Percentiles rank a stretch among this genome's conserved stretches.
Conservation (phyloP, 2,329 filamentous ascomycete species). For the Graphilbum ipis-grandicollis region DNA sequence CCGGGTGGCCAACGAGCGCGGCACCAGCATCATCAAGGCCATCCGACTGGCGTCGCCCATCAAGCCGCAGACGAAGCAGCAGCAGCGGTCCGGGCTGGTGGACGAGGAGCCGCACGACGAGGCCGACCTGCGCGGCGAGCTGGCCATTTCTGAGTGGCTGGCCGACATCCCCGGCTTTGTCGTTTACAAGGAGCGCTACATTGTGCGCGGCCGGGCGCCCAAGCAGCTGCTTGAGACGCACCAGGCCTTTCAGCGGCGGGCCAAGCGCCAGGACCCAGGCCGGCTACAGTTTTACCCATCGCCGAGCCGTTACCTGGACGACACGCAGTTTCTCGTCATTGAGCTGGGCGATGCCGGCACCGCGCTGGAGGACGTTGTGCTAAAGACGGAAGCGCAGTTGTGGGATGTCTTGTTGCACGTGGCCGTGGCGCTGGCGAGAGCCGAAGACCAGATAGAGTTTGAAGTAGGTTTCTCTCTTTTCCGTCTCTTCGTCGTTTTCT, state of each 20-base stretch:
- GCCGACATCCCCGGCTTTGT: slow-evolving; percentile 49
- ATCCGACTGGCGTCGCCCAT: slow-evolving; percentile 42
- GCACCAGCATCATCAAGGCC: slow-evolving; percentile 48
- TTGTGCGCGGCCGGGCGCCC: slow-evolving; percentile 38
- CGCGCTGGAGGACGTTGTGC: slow-evolving; percentile 39
- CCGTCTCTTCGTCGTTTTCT: not conserved
- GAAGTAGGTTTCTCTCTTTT: no score
- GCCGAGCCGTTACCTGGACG: slow-evolving; percentile 39
- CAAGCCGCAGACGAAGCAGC: slow-evolving; percentile 37
- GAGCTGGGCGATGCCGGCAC: slow-evolving; percentile 46
- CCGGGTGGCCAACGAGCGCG: slow-evolving; percentile 38
- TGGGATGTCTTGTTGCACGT: slow-evolving; percentile 48
- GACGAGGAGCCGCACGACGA: slow-evolving; percentile 41
- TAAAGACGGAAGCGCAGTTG: slow-evolving; percentile 30
- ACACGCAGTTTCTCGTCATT: slow-evolving; percentile 41
- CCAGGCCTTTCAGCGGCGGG: slow-evolving; percentile 34
- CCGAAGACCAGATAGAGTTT: slow-evolving; percentile 39
- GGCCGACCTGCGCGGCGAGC: slow-evolving; percentile 37
- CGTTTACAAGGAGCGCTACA: slow-evolving; percentile 45
- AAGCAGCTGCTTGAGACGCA: slow-evolving; percentile 40
- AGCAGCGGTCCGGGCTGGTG: slow-evolving; percentile 33
- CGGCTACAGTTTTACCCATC: slow-evolving; percentile 44
- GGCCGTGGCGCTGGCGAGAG: slow-evolving; percentile 40
- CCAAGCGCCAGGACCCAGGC: slow-evolving; percentile 36
- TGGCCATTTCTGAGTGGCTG: slow-evolving; percentile 45